Evolutionary conservation across 2,329 filamentous ascomycete genomes (phyloP), one percentile per base, ranked within the genome.

Genomic region (Aspergillus fumigatus): DNA sequence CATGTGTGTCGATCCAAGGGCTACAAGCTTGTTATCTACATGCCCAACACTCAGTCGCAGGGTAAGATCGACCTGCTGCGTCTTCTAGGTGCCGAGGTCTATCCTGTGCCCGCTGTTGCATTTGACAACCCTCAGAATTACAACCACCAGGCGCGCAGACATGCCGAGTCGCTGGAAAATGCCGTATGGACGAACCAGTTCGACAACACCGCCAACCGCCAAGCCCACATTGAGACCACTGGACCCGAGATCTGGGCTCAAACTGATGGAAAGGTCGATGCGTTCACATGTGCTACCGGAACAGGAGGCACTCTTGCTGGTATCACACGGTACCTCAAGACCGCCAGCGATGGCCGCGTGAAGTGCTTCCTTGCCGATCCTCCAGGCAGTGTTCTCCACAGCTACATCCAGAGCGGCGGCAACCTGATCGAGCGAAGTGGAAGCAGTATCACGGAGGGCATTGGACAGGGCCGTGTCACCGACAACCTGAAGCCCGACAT

Each of bases 171-270:
- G 2, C 77, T 95, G 50, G 87, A 90, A 17, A 94, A 94, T 67
- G 92, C 93, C 8, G 92, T 97, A 14, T 99, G 94, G 94, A 99
- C 94, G 48, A 95, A 99, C 77, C 94, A 99, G 78, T 99, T 99
- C 77, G 94, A 99, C 74, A 99, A 99, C 79, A 86, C 83, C 52
- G 94, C 94, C 53, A 99, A 99, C 77, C 84, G 94, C 52, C 87
- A 89, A 69, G 94, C 94, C 50, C 94, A 99, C 73, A 88, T 97
- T 65, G 93, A 97, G 80, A 97, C 93, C 1, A 99, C 94, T 0
- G 94, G 94, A 0, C 94, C 94, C 0, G 94, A 99, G 77, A 96
- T 99, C 71, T 99, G 94, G 94, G 79, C 86, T 27, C 94, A 99
- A 80, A 97, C 94, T 0, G 77, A 72, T 2, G 93, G 94, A 38